Base-by-base conservation (phyloP, 1,139 yeast species). In the Sugiyamaella xylanicola region DNA sequence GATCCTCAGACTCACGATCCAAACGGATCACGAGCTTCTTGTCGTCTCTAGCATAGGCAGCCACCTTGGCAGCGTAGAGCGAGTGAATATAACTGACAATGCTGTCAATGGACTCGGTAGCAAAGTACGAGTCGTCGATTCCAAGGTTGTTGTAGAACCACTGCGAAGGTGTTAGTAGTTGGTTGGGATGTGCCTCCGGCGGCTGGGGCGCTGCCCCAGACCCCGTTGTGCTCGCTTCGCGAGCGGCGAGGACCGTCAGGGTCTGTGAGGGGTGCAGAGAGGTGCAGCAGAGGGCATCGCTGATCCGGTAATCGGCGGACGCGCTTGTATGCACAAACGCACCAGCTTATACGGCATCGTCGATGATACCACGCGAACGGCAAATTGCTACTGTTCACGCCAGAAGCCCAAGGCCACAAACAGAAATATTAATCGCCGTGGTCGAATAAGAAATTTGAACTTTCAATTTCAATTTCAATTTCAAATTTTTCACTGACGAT, bases 81-180 rank as follows among this genome's bases (percentile, higher is more conserved):
- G 97, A 87, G 68, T 88, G 90, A 57, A 82, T 79, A 70, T 90
- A 95, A 55, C 88, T 81, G 42, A 90, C 93, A 65, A 93, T 87
- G 57, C 85, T 91, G 57, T 81, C 83, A 20, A 92, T 86, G 2
- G 88, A 75, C 69, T 92, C 97, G 63, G 88, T 83, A 53, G 95
- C 93, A 70, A 93, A 92, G 74, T 89, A 93, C 40, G 90, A 86
- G 69, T 73, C 97, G 69, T 91, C 97, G 61, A 93, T 90, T 42
- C 97, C 97, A 63, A 93, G 79, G 52, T 82, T 75, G 59, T 87
- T 84, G 75, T 93, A 93, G 71, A 93, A 93, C 95, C 97, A 92
- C 66, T 70, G 62, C 20, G 8, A 1, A 4, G 20, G 35, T 32
- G 61, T 58, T 59, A 57, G 59, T 29, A 55, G 9, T 5, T 5